Percentiles rank a stretch among this genome's conserved stretches.
These are phyloP conservation scores for Trichoderma sp. DNA, from an alignment of 2,329 filamentous ascomycete genomes.

Conservation along the genomic window DNA sequence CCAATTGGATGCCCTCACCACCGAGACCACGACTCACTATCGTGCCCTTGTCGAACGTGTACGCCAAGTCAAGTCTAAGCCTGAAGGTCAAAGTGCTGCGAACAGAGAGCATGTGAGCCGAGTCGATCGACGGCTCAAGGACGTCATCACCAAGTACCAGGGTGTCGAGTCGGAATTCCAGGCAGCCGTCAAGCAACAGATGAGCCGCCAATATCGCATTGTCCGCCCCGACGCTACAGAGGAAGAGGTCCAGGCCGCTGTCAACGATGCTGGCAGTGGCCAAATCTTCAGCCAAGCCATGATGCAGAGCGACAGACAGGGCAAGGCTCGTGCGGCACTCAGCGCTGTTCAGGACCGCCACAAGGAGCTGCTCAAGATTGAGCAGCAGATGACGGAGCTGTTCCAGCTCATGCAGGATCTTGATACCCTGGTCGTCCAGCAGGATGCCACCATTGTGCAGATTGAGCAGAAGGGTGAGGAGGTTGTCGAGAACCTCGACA, in stretches of 20 bases:
- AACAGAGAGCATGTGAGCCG: constrained; percentile 80
- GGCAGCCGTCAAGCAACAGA: constrained; percentile 76
- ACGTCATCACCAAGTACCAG: constrained; percentile 79
- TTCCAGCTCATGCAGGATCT: constrained; percentile 87
- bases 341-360: constrained; percentile 80
- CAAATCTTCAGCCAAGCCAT: constrained; percentile 89
- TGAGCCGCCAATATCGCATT: constrained; percentile 87
- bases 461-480: constrained; percentile 88
- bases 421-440: constrained; percentile 79
- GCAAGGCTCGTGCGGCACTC: constrained; percentile 76
- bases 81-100: constrained; percentile 68
- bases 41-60: constrained; percentile 75
- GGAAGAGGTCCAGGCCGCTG: constrained; percentile 72
- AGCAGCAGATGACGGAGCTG: constrained; percentile 83
- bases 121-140: constrained; percentile 75
- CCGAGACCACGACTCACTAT: constrained; percentile 81
- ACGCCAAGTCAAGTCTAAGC: constrained; percentile 77
- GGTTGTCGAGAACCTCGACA: constrained; percentile 77
- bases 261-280: constrained; percentile 67
- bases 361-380: constrained; percentile 86
- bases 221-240: constrained; percentile 79
- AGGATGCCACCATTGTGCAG: constrained; percentile 74
- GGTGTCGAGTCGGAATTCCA: constrained; percentile 76
- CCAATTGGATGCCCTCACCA: constrained; percentile 69
- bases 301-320: constrained; percentile 75